Percentiles rank a stretch among this genome's conserved stretches.
These are phyloP conservation scores for Dunaliella sp. DNA, from an alignment of 139 green algal genomes.

Conservation along the genomic window DNA sequence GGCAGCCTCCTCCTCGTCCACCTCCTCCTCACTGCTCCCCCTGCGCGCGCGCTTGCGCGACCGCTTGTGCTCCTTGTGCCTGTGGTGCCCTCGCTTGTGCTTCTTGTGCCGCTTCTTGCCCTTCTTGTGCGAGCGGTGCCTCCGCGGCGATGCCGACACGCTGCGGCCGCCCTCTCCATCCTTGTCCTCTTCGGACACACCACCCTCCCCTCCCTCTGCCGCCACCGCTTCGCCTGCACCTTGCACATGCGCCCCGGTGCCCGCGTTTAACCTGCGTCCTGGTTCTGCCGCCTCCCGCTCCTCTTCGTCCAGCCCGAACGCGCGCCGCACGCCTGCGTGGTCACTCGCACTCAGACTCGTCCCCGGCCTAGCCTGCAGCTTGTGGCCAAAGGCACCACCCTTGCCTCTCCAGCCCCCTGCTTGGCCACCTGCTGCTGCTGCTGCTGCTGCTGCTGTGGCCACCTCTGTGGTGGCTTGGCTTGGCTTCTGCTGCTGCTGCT, in stretches of 20 bases:
- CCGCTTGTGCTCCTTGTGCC: slow-evolving; percentile 11
- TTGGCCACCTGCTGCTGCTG: slow-evolving; percentile 8
- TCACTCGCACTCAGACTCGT: too few relatives aligned
- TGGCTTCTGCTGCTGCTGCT: not conserved
- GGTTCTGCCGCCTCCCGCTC: not conserved
- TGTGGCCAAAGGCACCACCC: too few relatives aligned
- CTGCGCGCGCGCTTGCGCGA: slow-evolving; percentile 4
- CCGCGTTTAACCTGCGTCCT: too few relatives aligned
- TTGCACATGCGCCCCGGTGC: too few relatives aligned
- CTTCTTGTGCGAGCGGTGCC: slow-evolving; percentile 5
- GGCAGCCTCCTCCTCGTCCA: not conserved
- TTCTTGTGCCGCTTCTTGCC: slow-evolving; percentile 12
- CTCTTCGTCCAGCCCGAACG: too few relatives aligned
- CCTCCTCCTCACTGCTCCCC: not conserved
- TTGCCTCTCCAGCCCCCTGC: too few relatives aligned
- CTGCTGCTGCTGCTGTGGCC: not conserved
- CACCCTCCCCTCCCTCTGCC: not conserved
- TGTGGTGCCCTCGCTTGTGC: not conserved
- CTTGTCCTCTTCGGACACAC: too few relatives aligned
- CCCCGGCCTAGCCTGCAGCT: too few relatives aligned
- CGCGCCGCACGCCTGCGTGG: too few relatives aligned
- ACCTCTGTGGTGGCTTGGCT: not conserved
- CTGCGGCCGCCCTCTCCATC: not conserved
- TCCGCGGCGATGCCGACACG: not conserved
- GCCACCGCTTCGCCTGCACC: too few relatives aligned